A percentile compares a stretch with the other conserved stretches of the same genome.
Evolutionary conservation across 805 yeast species (phyloP).

Genomic region (Candida namnaoensis): DNA sequence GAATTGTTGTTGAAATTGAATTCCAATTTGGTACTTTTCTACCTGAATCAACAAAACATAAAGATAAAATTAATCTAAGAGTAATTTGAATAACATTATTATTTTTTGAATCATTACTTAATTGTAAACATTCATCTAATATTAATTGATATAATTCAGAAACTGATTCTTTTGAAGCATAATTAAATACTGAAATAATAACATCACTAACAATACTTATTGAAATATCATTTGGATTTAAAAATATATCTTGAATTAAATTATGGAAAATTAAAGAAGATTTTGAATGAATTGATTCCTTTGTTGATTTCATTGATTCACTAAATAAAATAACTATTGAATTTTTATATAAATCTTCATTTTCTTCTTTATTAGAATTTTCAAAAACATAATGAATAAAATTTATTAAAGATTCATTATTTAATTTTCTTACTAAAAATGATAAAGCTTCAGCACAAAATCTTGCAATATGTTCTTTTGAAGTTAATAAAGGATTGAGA

Average conservation of each 20-base stretch:
- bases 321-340: constrained; percentile 56
- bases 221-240: constrained; percentile 9
- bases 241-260: constrained; percentile 24
- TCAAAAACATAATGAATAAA: constrained; percentile 37
- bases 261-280: constrained; percentile 39
- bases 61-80: constrained; percentile 31
- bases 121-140: constrained; percentile 12
- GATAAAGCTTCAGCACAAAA: constrained; percentile 91
- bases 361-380: constrained; percentile 14
- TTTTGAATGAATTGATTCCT: constrained; percentile 69
- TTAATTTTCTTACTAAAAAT: constrained; percentile 66
- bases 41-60: constrained; percentile 67
- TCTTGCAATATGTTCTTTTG: constrained; percentile 60
- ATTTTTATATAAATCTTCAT: constrained; percentile 37
- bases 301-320: constrained; percentile 68
- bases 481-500: constrained; percentile 55
- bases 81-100: constrained; percentile 2
- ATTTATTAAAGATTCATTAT: constrained; percentile 31
- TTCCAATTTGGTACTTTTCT: constrained; percentile 50
- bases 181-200: constrained; percentile 40
- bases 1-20: constrained; percentile 6
- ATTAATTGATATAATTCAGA: constrained; percentile 31
- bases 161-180: constrained; percentile 43
- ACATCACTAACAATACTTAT: constrained; percentile 50
- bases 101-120: constrained; percentile 6